These are phyloP conservation scores for Multifurca ochricompacta DNA, from an alignment of 768 basidiomycete species.

Conservation along the genomic window DNA sequence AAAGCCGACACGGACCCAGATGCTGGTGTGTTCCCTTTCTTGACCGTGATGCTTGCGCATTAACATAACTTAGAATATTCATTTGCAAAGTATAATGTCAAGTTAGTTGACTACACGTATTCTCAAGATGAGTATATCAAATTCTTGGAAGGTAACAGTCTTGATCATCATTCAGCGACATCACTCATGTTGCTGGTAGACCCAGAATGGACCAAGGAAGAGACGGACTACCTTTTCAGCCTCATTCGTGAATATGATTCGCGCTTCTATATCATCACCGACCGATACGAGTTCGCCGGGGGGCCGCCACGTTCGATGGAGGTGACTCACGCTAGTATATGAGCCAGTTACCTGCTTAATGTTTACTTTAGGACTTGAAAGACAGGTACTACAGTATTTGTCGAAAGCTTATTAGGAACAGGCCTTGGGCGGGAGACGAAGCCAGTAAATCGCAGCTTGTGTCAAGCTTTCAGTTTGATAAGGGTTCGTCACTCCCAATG, in stretches of 20 bases:
- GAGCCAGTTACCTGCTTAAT: neutral
- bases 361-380: conserved; percentile 67
- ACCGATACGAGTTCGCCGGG: conserved; percentile 75
- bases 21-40: conserved; percentile 37
- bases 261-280: conserved; percentile 84
- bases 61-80: conserved; percentile 47
- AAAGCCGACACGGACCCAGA: conserved; percentile 51
- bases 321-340: conserved; percentile 34
- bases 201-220: conserved; percentile 82
- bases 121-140: conserved; percentile 81
- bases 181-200: conserved; percentile 36
- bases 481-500: conserved; percentile 43
- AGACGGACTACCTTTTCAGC: conserved; percentile 87
- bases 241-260: conserved; percentile 76
- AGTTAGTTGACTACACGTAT: conserved; percentile 58
- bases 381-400: conserved; percentile 91
- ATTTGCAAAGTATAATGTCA: conserved; percentile 79
- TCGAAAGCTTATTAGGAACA: conserved; percentile 74
- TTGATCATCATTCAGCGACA: neutral
- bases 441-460: conserved; percentile 57
- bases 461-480: conserved; percentile 77
- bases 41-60: neutral
- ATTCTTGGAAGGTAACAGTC: conserved; percentile 60
- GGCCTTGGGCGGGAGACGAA: conserved; percentile 83
- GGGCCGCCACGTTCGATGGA: conserved; percentile 56